phyloP scores from a whole-genome alignment of 306 rosid genomes.

The Trifolium pratense region DNA sequence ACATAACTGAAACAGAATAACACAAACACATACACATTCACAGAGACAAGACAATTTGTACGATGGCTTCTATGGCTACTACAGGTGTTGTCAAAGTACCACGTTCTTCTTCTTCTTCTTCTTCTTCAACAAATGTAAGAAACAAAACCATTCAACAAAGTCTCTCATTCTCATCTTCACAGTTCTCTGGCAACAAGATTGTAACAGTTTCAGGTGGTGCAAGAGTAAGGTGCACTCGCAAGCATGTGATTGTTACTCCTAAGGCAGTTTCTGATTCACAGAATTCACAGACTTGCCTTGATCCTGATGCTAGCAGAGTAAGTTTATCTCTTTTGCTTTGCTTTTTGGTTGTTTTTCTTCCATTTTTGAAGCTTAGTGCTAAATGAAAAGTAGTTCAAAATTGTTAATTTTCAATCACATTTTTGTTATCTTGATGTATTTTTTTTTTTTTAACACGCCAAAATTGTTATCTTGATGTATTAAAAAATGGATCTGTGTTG shows the following conservation, averaged over 20 bases:
- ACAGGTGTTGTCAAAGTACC: constrained; percentile 52
- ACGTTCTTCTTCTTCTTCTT: constrained; percentile 34
- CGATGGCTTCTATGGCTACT: constrained; percentile 55
- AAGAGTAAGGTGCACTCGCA: constrained; percentile 24
- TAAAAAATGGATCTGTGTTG: background rate
- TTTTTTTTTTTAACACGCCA: too few relatives aligned
- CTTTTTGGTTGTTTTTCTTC: background rate
- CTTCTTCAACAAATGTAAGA: constrained; percentile 11
- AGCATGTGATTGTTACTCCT: constrained; percentile 64
- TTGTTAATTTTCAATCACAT: background rate
- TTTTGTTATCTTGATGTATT: background rate
- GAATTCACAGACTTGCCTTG: constrained; percentile 93
- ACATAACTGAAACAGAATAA: background rate
- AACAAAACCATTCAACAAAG: constrained; percentile 37
- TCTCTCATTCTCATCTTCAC: constrained; percentile 56
- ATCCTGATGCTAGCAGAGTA: constrained; percentile 97
- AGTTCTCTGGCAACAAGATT: constrained; percentile 50
- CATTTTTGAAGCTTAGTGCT: background rate
- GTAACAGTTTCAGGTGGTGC: constrained; percentile 16
- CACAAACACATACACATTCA: background rate
- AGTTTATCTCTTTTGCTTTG: constrained; percentile 17
- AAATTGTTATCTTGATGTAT: constrained; percentile 5
- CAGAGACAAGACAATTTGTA: background rate
- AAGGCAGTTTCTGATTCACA: constrained; percentile 93
- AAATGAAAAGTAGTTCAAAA: background rate